Evolutionary conservation across 1,284 basidiomycete genomes (phyloP).

Genomic region (Ceratobasidium sp.): DNA sequence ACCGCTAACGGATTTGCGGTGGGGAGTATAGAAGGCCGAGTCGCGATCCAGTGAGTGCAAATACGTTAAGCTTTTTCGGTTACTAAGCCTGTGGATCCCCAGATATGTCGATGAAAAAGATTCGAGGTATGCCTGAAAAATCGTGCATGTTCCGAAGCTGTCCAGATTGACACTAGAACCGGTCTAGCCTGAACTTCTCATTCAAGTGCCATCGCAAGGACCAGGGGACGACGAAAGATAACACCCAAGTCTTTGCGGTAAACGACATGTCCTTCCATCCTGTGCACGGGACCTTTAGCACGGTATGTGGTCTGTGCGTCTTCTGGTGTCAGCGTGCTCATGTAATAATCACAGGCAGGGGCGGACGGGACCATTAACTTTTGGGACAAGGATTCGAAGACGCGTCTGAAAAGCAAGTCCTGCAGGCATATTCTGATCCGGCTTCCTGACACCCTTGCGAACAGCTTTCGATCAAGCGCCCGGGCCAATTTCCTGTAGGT

Average conservation of each 20-base stretch:
- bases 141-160: constrained; percentile 9
- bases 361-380: constrained; percentile 54
- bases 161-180: constrained; percentile 14
- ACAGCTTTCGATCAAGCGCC: constrained; percentile 77
- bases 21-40: constrained; percentile 94
- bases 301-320: constrained; percentile 71
- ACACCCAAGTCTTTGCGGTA: constrained; percentile 88
- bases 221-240: constrained; percentile 72
- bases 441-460: constrained; percentile 36
- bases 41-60: constrained; percentile 89
- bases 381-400: constrained; percentile 93
- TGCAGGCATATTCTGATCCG: neutral
- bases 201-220: constrained; percentile 97
- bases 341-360: constrained; percentile 31
- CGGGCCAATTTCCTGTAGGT: constrained; percentile 69
- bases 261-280: constrained; percentile 95
- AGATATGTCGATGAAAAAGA: constrained; percentile 89
- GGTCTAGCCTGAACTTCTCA: constrained; percentile 53
- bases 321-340: neutral
- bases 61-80: constrained; percentile 31
- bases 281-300: constrained; percentile 93
- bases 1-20: constrained; percentile 87
- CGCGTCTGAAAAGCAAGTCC: constrained; percentile 84
- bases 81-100: constrained; percentile 45
- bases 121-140: constrained; percentile 62